Conservation (phyloP, 352 stramenopile genomes). For the Phytophthora pluvialis region DNA sequence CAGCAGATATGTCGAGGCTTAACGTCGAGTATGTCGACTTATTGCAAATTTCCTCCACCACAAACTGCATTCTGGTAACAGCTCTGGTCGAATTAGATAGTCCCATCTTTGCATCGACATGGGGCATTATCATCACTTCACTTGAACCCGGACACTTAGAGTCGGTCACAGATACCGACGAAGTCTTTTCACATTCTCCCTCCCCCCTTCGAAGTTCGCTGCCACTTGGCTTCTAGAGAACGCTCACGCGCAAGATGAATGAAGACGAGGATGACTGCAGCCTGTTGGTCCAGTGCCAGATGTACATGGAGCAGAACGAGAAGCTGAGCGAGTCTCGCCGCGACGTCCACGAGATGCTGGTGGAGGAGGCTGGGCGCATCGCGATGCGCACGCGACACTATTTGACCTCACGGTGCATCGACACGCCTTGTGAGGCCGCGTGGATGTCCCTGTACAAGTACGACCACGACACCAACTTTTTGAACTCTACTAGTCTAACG, state of each 20-base stretch:
- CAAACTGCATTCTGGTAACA: neutral
- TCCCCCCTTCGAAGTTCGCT: conserved; percentile 1
- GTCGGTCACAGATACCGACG: no score
- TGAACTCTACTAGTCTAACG: neutral
- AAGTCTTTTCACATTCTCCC: no score
- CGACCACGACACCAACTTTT: neutral
- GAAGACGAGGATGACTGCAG: neutral
- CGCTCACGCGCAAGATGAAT: neutral
- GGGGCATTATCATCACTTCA: no score
- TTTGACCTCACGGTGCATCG: neutral
- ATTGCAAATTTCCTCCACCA: no score
- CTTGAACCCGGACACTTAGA: no score
- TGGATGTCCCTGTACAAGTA: conserved; percentile 1
- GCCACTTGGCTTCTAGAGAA: neutral
- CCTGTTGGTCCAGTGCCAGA: neutral
- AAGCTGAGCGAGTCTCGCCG: neutral
- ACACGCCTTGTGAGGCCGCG: neutral
- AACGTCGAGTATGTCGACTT: neutral
- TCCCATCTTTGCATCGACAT: neutral
- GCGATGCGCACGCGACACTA: conserved; percentile 8
- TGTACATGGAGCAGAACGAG: neutral
- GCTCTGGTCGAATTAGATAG: neutral
- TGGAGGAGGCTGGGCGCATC: conserved; percentile 6
- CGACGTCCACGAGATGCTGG: conserved; percentile 1
- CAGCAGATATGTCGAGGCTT: neutral